phyloP scores from a whole-genome alignment of 768 basidiomycete genomes.

The Melanogaster broomeanus region DNA sequence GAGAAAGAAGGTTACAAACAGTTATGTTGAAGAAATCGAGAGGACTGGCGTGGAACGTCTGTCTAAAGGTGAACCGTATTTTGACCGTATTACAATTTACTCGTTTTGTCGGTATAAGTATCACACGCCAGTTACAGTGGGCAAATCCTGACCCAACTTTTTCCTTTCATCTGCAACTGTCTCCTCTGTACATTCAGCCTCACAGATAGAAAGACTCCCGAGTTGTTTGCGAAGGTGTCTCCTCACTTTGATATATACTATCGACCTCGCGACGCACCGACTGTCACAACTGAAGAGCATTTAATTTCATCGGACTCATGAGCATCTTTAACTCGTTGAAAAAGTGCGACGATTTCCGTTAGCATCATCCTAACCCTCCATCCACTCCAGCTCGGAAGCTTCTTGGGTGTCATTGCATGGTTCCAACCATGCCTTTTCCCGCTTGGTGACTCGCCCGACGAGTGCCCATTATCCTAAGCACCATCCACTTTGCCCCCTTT shows the following conservation, averaged over 20 bases:
- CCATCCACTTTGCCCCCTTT: no score
- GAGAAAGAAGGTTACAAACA: constrained; percentile 4
- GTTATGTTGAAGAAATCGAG: constrained; percentile 4
- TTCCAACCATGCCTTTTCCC: neutral
- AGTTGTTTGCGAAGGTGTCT: no score
- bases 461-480: no score
- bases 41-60: constrained; percentile 2
- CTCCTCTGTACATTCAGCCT: no score
- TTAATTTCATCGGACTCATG: no score
- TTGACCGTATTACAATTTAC: no score
- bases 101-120: neutral
- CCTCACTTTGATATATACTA: no score
- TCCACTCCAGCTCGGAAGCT: neutral
- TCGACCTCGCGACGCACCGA: no score
- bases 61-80: constrained; percentile 12
- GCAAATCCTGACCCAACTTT: no score
- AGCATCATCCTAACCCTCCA: neutral
- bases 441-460: neutral
- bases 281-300: no score
- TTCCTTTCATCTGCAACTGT: neutral
- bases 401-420: neutral
- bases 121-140: constrained; percentile 13
- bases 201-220: no score
- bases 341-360: neutral
- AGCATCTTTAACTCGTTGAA: neutral